These are phyloP conservation scores for Malassezia sympodialis DNA, from an alignment of 1,284 basidiomycete species.

Conservation along the genomic window DNA sequence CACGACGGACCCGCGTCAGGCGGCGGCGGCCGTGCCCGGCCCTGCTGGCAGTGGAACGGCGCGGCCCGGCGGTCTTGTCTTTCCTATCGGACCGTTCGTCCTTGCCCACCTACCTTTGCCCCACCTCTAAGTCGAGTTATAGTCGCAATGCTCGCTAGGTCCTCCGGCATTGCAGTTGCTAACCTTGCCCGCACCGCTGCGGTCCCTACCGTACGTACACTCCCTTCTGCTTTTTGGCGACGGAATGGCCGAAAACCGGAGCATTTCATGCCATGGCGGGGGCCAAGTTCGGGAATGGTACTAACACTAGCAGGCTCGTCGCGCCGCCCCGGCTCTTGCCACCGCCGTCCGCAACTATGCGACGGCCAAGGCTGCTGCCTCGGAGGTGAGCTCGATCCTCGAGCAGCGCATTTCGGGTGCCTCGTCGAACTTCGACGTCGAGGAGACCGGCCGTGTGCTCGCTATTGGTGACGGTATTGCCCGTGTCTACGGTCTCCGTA, in stretches of 20 bases:
- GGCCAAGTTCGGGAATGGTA: background rate
- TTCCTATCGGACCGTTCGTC: slow-evolving; percentile 8
- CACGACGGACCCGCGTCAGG: slow-evolving; percentile 7
- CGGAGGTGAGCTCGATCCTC: slow-evolving; percentile 97
- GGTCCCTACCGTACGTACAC: slow-evolving; percentile 35
- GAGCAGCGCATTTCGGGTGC: slow-evolving; percentile 95
- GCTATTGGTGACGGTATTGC: slow-evolving; percentile 99
- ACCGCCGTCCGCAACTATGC: slow-evolving; percentile 61
- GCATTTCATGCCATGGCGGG: background rate
- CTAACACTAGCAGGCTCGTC: slow-evolving; percentile 52
- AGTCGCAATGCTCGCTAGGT: slow-evolving; percentile 43
- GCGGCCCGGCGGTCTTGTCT: slow-evolving; percentile 13
- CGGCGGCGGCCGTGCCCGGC: slow-evolving; percentile 8
- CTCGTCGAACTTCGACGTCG: slow-evolving; percentile 79
- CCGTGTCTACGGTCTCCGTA: slow-evolving; percentile 78
- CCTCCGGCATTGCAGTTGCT: slow-evolving; percentile 42
- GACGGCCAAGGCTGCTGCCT: slow-evolving; percentile 94
- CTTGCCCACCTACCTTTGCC: slow-evolving; percentile 17
- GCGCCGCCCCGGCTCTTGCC: slow-evolving; percentile 48
- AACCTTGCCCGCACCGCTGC: slow-evolving; percentile 43
- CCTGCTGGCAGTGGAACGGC: slow-evolving; percentile 14
- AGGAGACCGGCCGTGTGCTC: slow-evolving; percentile 96
- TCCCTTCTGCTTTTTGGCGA: background rate
- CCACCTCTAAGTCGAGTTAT: slow-evolving; percentile 11
- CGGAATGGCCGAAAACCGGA: background rate